Evolutionary conservation across 345 rosid species (phyloP).

Genomic region (Eucalyptus camaldulensis): DNA sequence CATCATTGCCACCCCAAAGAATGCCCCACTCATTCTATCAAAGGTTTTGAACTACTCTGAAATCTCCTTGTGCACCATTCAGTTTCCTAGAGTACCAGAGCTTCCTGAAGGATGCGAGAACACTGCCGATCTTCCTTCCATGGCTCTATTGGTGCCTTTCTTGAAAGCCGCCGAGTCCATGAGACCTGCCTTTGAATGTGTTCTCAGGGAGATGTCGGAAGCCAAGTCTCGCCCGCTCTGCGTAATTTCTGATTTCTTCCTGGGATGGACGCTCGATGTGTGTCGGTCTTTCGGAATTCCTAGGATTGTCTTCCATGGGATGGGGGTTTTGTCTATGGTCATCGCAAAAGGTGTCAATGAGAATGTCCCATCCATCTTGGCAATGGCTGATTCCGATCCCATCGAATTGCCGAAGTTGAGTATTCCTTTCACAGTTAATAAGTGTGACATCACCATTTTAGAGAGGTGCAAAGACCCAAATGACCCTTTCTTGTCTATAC

Average conservation of each 20-base stretch:
- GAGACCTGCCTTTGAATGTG: not conserved
- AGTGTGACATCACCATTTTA: not conserved
- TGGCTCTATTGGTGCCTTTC: not conserved
- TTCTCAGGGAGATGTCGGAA: not conserved
- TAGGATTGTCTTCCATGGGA: slow-evolving; percentile 4
- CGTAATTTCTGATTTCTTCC: slow-evolving; percentile 6
- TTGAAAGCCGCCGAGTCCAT: not conserved
- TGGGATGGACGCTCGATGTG: not conserved
- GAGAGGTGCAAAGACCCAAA: not conserved
- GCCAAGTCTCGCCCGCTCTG: not conserved
- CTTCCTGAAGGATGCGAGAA: slow-evolving; percentile 4
- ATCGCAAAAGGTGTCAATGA: not conserved
- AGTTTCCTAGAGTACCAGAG: not conserved
- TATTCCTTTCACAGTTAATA: not conserved
- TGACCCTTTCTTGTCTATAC: not conserved
- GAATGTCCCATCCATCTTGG: not conserved
- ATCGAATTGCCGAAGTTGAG: not conserved
- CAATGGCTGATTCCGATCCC: not conserved
- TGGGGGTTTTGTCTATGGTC: slow-evolving; percentile 5
- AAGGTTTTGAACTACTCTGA: not conserved
- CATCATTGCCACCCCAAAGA: slow-evolving; percentile 11
- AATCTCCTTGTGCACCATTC: not conserved
- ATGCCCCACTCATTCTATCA: not conserved
- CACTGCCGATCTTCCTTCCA: slow-evolving; percentile 1
- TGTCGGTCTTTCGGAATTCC: slow-evolving; percentile 3